Percentiles rank a stretch among this genome's conserved stretches.
Evolutionary conservation across 768 basidiomycete species (phyloP).

Genomic region (Termitomyces sp.): DNA sequence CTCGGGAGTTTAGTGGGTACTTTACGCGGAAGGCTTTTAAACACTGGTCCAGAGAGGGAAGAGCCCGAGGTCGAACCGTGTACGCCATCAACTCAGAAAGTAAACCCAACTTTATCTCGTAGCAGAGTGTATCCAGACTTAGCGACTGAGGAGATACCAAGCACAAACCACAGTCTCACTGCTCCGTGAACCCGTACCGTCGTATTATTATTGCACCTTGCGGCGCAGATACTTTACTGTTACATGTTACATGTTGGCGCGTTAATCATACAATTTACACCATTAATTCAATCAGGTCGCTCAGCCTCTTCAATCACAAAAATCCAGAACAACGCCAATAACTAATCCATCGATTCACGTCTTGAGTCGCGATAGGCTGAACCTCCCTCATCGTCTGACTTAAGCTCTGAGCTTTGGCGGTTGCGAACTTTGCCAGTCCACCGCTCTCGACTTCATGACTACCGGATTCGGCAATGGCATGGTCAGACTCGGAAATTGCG

Average conservation of each 20-base stretch:
- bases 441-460: conserved; percentile 9
- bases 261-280: neutral
- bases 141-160: neutral
- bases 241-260: neutral
- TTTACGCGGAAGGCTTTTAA: neutral
- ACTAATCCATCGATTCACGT: conserved; percentile 9
- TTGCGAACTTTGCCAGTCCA: conserved; percentile 11
- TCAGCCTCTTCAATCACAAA: neutral
- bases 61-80: neutral
- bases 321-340: conserved; percentile 12
- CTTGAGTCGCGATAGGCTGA: conserved; percentile 1
- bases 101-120: neutral
- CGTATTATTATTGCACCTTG: neutral
- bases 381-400: conserved; percentile 12
- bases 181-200: neutral
- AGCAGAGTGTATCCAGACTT: neutral
- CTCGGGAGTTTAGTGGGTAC: neutral
- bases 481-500: conserved; percentile 18
- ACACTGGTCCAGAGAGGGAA: neutral
- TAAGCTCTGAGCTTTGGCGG: conserved; percentile 6
- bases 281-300: too few species aligned
- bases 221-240: neutral
- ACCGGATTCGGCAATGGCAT: neutral
- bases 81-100: neutral
- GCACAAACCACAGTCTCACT: too few species aligned